phyloP scores from a whole-genome alignment of 129 eudicot species.

The Flaveria robusta region DNA sequence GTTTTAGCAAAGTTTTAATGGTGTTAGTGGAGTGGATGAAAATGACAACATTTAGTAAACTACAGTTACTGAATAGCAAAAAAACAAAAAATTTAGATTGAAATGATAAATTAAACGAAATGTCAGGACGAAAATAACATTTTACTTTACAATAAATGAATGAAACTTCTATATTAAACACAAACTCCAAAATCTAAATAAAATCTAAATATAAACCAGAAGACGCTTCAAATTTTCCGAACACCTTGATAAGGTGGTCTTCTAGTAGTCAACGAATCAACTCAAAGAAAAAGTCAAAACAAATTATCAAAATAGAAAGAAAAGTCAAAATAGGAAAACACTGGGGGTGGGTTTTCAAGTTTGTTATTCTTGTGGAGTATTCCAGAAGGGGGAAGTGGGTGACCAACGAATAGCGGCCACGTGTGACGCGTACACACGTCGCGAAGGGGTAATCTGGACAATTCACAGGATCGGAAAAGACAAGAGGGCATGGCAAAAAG shows the following conservation, averaged over 20 bases:
- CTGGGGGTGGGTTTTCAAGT: background rate
- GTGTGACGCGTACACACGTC: background rate
- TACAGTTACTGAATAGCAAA: too few relatives aligned
- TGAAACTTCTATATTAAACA: background rate
- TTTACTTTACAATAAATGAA: background rate
- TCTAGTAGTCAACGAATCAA: constrained; percentile 17
- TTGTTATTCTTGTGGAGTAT: background rate
- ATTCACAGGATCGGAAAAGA: background rate
- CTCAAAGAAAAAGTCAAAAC: background rate
- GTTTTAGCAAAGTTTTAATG: too few relatives aligned
- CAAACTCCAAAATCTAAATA: background rate
- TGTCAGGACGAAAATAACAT: too few relatives aligned
- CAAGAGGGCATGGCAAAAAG: background rate
- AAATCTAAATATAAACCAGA: background rate
- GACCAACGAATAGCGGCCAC: constrained; percentile 23
- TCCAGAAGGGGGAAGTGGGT: constrained; percentile 4
- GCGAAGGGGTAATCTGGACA: constrained; percentile 20
- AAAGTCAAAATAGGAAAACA: constrained; percentile 18
- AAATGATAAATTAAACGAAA: too few relatives aligned
- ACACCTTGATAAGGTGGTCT: background rate
- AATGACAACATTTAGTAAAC: too few relatives aligned
- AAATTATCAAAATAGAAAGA: background rate
- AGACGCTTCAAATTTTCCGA: background rate
- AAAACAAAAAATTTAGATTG: too few relatives aligned
- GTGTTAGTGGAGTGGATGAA: too few relatives aligned